Evolutionary conservation across 2,329 filamentous ascomycete species (phyloP), one percentile per base, ranked within the genome.

Genomic region (Ceratocystis diversiconidia): DNA sequence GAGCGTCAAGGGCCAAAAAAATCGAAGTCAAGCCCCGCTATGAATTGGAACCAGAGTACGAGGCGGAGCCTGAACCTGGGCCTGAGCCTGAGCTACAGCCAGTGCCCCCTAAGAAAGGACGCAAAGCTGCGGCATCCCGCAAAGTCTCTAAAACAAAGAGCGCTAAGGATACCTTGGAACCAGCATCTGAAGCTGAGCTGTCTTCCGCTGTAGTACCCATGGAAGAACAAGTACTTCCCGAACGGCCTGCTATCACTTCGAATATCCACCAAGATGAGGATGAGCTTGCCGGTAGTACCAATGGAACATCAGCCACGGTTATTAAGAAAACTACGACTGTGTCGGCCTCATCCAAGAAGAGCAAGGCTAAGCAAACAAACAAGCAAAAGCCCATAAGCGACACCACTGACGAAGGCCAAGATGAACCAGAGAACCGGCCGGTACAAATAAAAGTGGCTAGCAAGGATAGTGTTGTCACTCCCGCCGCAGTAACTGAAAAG

Each of bases 21-120:
- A 2, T 52, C 36, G 30, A 52, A 44, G 36, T 52, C 12, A 46
- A 59, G 17, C 25, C 36, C 22, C 48, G n/a, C 48, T 8, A 52
- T 28, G 48, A 52, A 28, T 28, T 30, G 10, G 48, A 65, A 15
- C 59, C 64, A 17, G 64, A 41, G 19, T 30, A 25, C 17, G 60
- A 50, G 6, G 19, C 44, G n/a, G 30, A 46, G 32, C 46, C 30
- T n/a, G 32, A 55, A 6, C 15, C 22, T 12, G 50, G 15, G 36
- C 50, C 52, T 17, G 43, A 68, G 55, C 41, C 63, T 7, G 70
- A 74, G n/a, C 69, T 80, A 0, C 70, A 74, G n/a, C 69, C 80
- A 0, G 73, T 75, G 3, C 74, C 80, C 10, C 76, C 80, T 3
- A 84, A 84, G 73, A 84, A 82, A 71, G 80, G 79, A 30, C 79